Base-by-base conservation (phyloP, 805 yeast species). In the Yarrowia sp. region DNA sequence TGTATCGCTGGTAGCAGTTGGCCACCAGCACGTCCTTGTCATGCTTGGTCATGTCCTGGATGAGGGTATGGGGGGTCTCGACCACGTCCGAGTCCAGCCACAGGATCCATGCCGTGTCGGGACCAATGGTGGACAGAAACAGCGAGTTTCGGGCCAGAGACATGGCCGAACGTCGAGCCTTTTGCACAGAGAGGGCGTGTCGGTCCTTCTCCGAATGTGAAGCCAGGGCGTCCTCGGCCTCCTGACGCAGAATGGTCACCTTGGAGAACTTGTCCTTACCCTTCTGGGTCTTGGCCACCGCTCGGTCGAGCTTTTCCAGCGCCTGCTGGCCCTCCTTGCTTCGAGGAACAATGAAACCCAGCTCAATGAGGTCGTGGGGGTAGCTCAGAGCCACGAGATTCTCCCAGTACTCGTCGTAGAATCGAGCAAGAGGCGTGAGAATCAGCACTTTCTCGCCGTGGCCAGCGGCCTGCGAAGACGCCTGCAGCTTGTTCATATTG, bases 21-120 rank as follows among this genome's bases (percentile, higher is more conserved):
- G 98, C 98, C 1, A 95, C 89, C 36, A 95, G 78, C 12, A 95
- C 90, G 3, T 97, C 92, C 77, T 89, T 91, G 77, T 94, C 86
- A 78, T 92, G 97, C 12, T 83, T 75, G 17, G 94, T 87, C 84
- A 95, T 79, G 76, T 94, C 98, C 80, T 95, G 96, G 70, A 95
- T 85, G 73, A 95, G 79, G 17, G 90, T 86, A 14, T 84, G 79
- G 17, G 97, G 97, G 6, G 97, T 86, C 78, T 95, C 99, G 40
- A 93, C 84, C 52, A 95, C 88, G 78, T 95, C 99, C 2, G 97
- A 88, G 78, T 95, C 99, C 72, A 95, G 81, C 99, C 99, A 95
- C 64, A 95, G 80, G 19, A 94, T 90, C 99, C 99, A 95, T 24
- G 96, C 86, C 2, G 96, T 92, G 72, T 89, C 85, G 20, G 98